Evolutionary conservation across 2,329 filamentous ascomycete genomes (phyloP).

Genomic region (Amauroascus niger): DNA sequence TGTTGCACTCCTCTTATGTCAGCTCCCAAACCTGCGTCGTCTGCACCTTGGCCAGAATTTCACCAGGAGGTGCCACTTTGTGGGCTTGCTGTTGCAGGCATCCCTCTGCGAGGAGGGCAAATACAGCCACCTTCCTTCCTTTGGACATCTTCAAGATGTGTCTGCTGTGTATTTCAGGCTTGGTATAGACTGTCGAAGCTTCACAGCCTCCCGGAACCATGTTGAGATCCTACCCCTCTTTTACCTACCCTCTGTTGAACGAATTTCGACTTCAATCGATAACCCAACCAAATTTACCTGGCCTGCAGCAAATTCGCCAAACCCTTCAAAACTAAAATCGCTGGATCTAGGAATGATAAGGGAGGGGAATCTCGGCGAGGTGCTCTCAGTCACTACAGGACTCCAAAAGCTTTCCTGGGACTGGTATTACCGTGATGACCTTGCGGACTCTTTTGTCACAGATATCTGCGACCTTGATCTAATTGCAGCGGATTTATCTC

Average conservation of each 20-base stretch:
- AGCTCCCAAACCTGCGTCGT: conserved; percentile 15
- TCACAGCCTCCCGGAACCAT: conserved; percentile 13
- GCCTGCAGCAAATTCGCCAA: conserved; percentile 14
- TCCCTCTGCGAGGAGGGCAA: not conserved
- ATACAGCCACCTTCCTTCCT: not conserved
- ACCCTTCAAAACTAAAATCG: conserved; percentile 6
- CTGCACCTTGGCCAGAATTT: conserved; percentile 14
- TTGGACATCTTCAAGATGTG: conserved; percentile 9
- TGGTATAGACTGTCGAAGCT: not conserved
- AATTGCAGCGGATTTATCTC: conserved; percentile 17
- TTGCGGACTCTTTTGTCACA: conserved; percentile 6
- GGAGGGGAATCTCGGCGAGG: conserved; percentile 4
- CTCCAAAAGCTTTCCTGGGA: conserved; percentile 7
- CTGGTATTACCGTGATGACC: conserved; percentile 9
- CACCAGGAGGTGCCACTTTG: not conserved
- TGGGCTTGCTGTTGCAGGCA: conserved; percentile 3
- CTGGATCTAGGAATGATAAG: conserved; percentile 6
- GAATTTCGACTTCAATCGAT: conserved; percentile 16
- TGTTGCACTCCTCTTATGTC: conserved; percentile 18
- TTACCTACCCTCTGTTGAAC: conserved; percentile 18
- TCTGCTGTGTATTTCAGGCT: not conserved
- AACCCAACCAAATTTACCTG: conserved; percentile 17
- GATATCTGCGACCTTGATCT: conserved; percentile 17
- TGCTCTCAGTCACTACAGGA: conserved; percentile 8
- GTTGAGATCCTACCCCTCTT: conserved; percentile 18